Evolutionary conservation across 2,329 filamentous ascomycete genomes (phyloP).

Genomic region (Colletotrichum magnum): DNA sequence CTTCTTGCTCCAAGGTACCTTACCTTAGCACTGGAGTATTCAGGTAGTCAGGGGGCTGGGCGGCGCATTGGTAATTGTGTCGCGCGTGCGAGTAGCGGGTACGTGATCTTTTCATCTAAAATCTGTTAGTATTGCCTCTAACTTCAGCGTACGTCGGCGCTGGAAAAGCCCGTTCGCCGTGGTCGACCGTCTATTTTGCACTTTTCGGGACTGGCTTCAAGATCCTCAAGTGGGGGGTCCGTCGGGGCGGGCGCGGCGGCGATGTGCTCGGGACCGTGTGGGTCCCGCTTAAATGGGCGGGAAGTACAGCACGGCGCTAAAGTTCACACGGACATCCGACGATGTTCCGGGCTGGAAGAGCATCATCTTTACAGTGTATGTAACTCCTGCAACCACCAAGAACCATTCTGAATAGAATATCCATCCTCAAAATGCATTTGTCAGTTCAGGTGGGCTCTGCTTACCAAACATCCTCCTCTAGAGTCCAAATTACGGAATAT

Average conservation of each 20-base stretch:
- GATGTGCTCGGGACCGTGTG: constrained; percentile 14
- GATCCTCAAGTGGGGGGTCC: constrained; percentile 5
- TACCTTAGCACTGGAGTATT: background rate
- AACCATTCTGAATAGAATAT: no score
- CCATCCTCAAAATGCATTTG: no score
- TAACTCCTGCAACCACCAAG: no score
- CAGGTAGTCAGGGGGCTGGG: constrained; percentile 22
- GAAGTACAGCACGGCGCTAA: constrained; percentile 31
- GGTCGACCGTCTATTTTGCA: constrained; percentile 4
- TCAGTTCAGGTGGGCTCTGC: no score
- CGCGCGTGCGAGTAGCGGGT: constrained; percentile 8
- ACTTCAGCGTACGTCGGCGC: constrained; percentile 4
- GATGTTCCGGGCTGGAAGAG: no score
- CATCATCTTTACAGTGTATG: no score
- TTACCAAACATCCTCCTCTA: no score
- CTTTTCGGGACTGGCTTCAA: background rate
- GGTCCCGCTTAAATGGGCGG: constrained; percentile 1
- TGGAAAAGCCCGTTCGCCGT: constrained; percentile 17
- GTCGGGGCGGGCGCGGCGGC: constrained; percentile 1
- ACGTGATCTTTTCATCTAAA: no score
- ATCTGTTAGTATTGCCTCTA: no score
- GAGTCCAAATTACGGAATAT: no score
- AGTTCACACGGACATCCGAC: constrained; percentile 16
- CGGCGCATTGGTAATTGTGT: constrained; percentile 34
- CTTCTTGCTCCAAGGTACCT: background rate